Conservation (phyloP, 768 basidiomycete genomes). For the Rubroboletus satanas region DNA sequence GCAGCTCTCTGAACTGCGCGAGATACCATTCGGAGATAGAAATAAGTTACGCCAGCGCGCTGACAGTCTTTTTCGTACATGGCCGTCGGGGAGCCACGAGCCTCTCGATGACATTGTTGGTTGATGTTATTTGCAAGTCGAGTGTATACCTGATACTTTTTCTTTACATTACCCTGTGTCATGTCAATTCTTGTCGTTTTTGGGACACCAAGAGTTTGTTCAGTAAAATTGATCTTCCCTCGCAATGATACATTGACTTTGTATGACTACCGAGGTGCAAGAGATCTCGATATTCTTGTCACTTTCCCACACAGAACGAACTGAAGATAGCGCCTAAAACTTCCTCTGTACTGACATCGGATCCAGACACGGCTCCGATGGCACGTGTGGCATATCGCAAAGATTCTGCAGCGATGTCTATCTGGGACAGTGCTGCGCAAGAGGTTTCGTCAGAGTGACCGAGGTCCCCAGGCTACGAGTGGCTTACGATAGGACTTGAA, state of each 20-base stretch:
- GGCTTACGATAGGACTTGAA: constrained; percentile 30
- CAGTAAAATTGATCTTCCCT: background rate
- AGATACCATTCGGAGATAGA: constrained; percentile 31
- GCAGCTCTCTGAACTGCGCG: constrained; percentile 25
- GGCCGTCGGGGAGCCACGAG: constrained; percentile 6
- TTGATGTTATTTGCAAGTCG: background rate
- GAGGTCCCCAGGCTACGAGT: background rate
- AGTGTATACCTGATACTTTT: constrained; percentile 6
- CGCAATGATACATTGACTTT: constrained; percentile 2
- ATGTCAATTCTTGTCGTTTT: background rate
- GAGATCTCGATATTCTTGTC: background rate
- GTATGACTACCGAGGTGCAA: background rate
- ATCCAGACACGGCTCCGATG: constrained; percentile 80
- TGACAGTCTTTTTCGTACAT: constrained; percentile 9
- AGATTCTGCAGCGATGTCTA: constrained; percentile 84
- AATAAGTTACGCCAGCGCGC: constrained; percentile 27
- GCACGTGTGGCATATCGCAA: constrained; percentile 81
- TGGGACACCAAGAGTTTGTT: background rate
- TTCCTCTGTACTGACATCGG: constrained; percentile 72
- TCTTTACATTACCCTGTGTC: background rate
- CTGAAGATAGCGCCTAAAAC: constrained; percentile 77
- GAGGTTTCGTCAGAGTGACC: constrained; percentile 1
- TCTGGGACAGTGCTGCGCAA: constrained; percentile 54
- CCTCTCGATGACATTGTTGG: background rate
- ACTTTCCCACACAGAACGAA: constrained; percentile 91